Evolutionary conservation across 108 stramenopile genomes (phyloP).

Genomic region (Parmales sp.): DNA sequence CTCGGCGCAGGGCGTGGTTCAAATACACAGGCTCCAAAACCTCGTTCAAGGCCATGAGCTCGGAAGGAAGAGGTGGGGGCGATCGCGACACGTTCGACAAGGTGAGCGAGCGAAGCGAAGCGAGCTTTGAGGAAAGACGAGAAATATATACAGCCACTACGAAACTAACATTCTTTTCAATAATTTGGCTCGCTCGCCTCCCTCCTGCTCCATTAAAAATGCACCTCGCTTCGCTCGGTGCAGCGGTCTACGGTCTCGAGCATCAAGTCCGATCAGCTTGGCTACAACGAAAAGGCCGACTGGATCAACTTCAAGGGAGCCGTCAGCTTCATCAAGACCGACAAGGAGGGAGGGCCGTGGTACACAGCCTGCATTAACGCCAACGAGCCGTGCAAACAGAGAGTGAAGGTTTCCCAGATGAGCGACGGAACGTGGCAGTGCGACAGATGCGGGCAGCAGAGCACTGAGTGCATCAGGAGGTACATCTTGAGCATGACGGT

Average conservation of each 20-base stretch:
- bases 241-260: conserved; percentile 44
- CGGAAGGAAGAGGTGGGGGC: no score
- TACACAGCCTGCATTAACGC: conserved; percentile 85
- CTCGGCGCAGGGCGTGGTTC: no score
- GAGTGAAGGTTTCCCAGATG: conserved; percentile 67
- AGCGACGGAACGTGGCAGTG: conserved; percentile 71
- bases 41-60: no score
- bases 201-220: no score
- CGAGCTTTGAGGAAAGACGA: conserved; percentile 59
- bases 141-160: background rate
- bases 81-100: no score
- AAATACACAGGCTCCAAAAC: no score
- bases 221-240: no score
- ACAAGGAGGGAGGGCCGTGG: conserved; percentile 87
- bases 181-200: background rate
- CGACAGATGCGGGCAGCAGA: conserved; percentile 65
- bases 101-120: conserved; percentile 49
- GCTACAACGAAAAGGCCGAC: conserved; percentile 83
- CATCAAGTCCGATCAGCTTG: conserved; percentile 76
- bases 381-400: conserved; percentile 71
- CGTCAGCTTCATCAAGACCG: conserved; percentile 79
- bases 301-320: conserved; percentile 75
- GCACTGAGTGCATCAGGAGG: conserved; percentile 59
- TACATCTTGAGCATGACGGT: conserved; percentile 77
- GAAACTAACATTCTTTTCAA: background rate